Conservation (phyloP, 495 filamentous ascomycete genomes). For the Lindgomyces ingoldianus region DNA sequence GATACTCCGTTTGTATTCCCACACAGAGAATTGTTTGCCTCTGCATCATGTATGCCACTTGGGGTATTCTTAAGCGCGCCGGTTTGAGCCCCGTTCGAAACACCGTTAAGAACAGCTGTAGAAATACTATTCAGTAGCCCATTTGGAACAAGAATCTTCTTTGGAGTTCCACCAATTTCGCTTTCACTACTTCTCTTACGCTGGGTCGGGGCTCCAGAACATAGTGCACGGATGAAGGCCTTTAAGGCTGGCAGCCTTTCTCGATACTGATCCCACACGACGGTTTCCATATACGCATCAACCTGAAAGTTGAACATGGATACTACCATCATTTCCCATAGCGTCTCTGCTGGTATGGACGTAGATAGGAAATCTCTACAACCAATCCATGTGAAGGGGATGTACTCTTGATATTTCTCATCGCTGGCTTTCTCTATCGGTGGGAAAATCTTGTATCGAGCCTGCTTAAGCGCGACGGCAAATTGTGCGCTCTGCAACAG, state of each 20-base stretch:
- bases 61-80: neutral
- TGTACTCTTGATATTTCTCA: constrained; percentile 32
- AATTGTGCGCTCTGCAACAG: constrained; percentile 22
- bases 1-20: neutral
- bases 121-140: no score
- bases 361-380: constrained; percentile 27
- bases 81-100: neutral
- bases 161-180: constrained; percentile 1
- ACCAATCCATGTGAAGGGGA: constrained; percentile 33
- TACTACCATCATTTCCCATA: constrained; percentile 32
- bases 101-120: neutral
- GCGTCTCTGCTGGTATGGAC: constrained; percentile 14
- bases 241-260: constrained; percentile 20
- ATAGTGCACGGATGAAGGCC: constrained; percentile 16
- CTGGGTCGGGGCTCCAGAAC: neutral
- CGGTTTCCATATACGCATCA: constrained; percentile 31
- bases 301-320: constrained; percentile 33
- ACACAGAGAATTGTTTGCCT: neutral
- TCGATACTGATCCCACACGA: constrained; percentile 24
- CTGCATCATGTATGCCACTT: neutral
- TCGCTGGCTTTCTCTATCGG: constrained; percentile 22
- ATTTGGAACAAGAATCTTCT: constrained; percentile 6
- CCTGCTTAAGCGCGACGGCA: constrained; percentile 10
- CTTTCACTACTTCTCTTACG: constrained; percentile 12
- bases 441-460: constrained; percentile 23